phyloP scores from a whole-genome alignment of 2,329 filamentous ascomycete genomes.

The Tolypocladium tropicale region DNA sequence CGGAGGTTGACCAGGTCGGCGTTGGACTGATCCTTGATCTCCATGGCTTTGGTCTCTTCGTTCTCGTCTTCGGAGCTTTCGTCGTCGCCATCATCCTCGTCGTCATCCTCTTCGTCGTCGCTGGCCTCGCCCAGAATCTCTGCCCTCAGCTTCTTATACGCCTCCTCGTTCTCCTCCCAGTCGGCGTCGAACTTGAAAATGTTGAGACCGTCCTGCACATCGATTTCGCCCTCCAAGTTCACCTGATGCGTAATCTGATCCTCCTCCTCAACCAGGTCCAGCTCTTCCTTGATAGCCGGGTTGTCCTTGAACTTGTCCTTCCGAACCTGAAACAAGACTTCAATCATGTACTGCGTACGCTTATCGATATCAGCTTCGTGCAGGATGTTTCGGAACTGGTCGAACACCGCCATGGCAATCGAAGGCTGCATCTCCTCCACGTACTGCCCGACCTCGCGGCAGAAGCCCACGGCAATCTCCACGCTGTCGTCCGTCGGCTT shows the following conservation, averaged over 20 bases:
- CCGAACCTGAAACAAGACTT: constrained; percentile 91
- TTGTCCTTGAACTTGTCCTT: constrained; percentile 98
- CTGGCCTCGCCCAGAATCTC: constrained; percentile 93
- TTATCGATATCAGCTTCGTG: constrained; percentile 98
- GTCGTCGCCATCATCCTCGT: constrained; percentile 44
- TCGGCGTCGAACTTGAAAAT: constrained; percentile 91
- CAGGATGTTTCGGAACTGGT: constrained; percentile 89
- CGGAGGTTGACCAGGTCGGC: constrained; percentile 89
- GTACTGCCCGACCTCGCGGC: constrained; percentile 86
- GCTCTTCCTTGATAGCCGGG: constrained; percentile 77
- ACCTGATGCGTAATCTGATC: constrained; percentile 91
- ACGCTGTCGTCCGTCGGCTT: constrained; percentile 97
- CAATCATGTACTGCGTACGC: constrained; percentile 98
- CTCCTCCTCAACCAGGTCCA: constrained; percentile 94
- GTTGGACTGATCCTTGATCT: constrained; percentile 97
- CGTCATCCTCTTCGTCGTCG: constrained; percentile 60
- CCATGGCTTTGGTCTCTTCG: constrained; percentile 70
- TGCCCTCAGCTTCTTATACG: constrained; percentile 81
- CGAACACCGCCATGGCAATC: constrained; percentile 84
- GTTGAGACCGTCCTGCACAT: constrained; percentile 80
- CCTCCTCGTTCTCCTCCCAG: constrained; percentile 83
- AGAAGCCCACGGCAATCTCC: constrained; percentile 91
- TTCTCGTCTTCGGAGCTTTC: constrained; percentile 69
- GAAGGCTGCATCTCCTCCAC: constrained; percentile 89
- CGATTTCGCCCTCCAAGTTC: constrained; percentile 72